These are phyloP conservation scores for Lagenaria siceraria DNA, from an alignment of 306 rosid species.

Conservation along the genomic window DNA sequence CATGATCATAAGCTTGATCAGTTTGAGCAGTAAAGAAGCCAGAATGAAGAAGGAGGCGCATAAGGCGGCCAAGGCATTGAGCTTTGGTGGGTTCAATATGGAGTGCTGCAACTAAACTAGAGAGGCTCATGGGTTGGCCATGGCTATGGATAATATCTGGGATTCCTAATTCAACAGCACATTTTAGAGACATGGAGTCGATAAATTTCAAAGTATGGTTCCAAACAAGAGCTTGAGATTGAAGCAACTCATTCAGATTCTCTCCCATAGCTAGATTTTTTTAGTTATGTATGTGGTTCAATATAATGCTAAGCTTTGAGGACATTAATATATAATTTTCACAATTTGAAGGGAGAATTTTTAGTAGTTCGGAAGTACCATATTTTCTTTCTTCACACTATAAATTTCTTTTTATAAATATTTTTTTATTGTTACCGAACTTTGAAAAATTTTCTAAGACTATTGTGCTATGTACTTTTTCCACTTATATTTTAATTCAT, in stretches of 20 bases:
- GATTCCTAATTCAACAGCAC: conserved; percentile 22
- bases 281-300: no score
- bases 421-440: no score
- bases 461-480: no score
- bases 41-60: conserved; percentile 24
- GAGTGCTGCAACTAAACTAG: conserved; percentile 19
- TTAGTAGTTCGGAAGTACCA: no score
- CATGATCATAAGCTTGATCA: background rate
- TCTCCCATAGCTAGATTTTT: background rate
- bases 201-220: conserved; percentile 8
- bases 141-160: conserved; percentile 25
- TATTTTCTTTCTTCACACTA: no score
- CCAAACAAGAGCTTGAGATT: conserved; percentile 22
- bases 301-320: no score
- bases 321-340: no score
- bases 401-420: no score
- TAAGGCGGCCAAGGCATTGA: conserved; percentile 16
- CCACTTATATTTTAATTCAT: no score
- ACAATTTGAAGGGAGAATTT: no score
- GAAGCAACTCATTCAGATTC: background rate
- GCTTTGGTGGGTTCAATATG: conserved; percentile 20
- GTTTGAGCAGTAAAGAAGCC: conserved; percentile 24
- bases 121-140: conserved; percentile 40
- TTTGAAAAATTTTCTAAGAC: no score
- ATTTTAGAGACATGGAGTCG: conserved; percentile 22